Conservation (phyloP, 2,329 filamentous ascomycete genomes). For the Rhynchosporium graminicola region DNA sequence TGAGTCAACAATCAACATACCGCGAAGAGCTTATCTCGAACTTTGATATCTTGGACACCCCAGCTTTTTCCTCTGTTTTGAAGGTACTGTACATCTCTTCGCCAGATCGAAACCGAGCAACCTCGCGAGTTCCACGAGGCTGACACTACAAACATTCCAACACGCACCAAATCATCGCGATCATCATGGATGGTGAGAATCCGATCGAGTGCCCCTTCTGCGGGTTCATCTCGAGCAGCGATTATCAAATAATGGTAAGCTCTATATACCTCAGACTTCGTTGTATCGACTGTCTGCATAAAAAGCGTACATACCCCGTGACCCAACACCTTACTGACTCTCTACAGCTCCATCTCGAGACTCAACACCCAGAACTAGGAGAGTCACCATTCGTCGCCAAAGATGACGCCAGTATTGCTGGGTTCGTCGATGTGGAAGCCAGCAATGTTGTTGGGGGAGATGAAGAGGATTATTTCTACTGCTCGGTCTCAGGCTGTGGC, state of each 20-base stretch:
- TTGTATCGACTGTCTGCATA: neutral
- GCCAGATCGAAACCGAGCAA: neutral
- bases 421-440: constrained; percentile 24
- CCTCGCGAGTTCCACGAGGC: constrained; percentile 19
- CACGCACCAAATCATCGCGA: constrained; percentile 4
- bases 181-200: constrained; percentile 28
- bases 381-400: constrained; percentile 38
- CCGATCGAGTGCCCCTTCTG: constrained; percentile 45
- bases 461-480: constrained; percentile 50
- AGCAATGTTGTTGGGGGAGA: constrained; percentile 34
- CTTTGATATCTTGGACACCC: neutral
- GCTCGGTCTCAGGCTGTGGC: constrained; percentile 58
- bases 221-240: constrained; percentile 39
- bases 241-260: constrained; percentile 45
- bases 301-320: neutral
- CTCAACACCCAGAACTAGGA: constrained; percentile 38
- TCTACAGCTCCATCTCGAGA: constrained; percentile 31
- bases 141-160: constrained; percentile 1
- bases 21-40: neutral
- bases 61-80: neutral
- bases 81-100: neutral
- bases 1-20: neutral
- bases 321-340: neutral
- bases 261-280: neutral
- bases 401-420: constrained; percentile 35